A percentile compares a stretch with the other conserved stretches of the same genome.
These are phyloP conservation scores for Mariannaea sp. DNA, from an alignment of 2,329 filamentous ascomycete genomes.

Conservation along the genomic window DNA sequence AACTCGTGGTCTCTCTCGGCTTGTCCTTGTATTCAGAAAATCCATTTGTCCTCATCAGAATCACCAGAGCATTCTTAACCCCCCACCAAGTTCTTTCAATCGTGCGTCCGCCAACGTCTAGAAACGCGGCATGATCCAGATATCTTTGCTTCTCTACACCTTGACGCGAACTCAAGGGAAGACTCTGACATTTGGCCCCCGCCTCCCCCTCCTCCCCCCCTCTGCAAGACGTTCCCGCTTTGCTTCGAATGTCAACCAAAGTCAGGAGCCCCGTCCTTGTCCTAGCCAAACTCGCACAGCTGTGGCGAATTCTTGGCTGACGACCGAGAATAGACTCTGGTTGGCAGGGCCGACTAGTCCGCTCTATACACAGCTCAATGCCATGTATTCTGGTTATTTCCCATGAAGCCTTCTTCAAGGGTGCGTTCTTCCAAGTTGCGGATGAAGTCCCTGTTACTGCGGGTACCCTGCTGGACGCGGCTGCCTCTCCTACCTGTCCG, in stretches of 20 bases:
- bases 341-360: conserved; percentile 27
- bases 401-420: conserved; percentile 89
- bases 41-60: conserved; percentile 2
- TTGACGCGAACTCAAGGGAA: too few species aligned
- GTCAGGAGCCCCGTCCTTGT: conserved; percentile 17
- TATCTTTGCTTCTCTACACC: not conserved
- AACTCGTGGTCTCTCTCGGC: conserved; percentile 16
- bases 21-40: conserved; percentile 16
- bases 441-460: conserved; percentile 84
- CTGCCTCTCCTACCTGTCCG: conserved; percentile 75
- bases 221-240: conserved; percentile 14
- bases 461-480: conserved; percentile 64
- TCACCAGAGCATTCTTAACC: conserved; percentile 10
- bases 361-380: conserved; percentile 59
- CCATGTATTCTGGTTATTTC: conserved; percentile 61
- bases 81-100: conserved; percentile 10
- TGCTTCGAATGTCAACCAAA: conserved; percentile 26
- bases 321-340: conserved; percentile 17
- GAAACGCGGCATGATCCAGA: conserved; percentile 9
- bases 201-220: conserved; percentile 20
- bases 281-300: conserved; percentile 6
- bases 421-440: conserved; percentile 93
- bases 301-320: conserved; percentile 15
- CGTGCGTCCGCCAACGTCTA: conserved; percentile 2
- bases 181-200: too few species aligned